Evolutionary conservation across 2,329 filamentous ascomycete genomes (phyloP), one percentile per base, ranked within the genome.

Genomic region (Coniella vitis): DNA sequence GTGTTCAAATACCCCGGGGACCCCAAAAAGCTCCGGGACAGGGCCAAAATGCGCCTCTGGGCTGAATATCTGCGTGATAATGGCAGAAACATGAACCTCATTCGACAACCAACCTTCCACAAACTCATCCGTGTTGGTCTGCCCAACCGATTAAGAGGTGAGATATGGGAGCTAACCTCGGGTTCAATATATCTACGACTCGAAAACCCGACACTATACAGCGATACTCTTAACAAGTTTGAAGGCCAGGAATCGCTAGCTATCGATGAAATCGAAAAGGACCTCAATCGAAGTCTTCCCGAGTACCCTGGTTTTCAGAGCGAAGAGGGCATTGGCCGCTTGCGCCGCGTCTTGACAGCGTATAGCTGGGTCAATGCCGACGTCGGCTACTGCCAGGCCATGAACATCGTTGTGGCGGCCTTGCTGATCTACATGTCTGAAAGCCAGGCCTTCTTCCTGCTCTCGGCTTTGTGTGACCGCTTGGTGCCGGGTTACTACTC

Each of bases 381-480:
- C 56, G 90, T 98, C 48, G 93, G 93, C 57, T 98, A 98, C 68
- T 98, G 93, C 66, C 93, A 98, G 69, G 93, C 93, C 54, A 98
- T 98, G 93, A 98, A 98, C 66, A 98, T 98, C 58, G 93, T 98
- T 31, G 91, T 96, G 47, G 93, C 93, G 16, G 93, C 93, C n/a
- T 72, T 98, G 50, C 77, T 98, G 58, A 98, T 98, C 74, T 97
- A 97, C 72, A 95, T 95, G 83, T 97, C 90, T 8, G 93, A 98
- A 68, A 69, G 86, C 0, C 93, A 98, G 68, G 93, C 93, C 1
- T 98, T 97, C 69, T 98, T 93, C 66, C 75, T 96, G 7, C 79
- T 98, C 38, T 95, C 90, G 1, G 78, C 91, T 1, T 75, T 98
- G 14, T 98, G 93, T 70, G 91, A 97, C 64, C 84, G 91, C 40